Evolutionary conservation across 2,329 filamentous ascomycete genomes (phyloP).

Genomic region (Trichothecium sympodiale): DNA sequence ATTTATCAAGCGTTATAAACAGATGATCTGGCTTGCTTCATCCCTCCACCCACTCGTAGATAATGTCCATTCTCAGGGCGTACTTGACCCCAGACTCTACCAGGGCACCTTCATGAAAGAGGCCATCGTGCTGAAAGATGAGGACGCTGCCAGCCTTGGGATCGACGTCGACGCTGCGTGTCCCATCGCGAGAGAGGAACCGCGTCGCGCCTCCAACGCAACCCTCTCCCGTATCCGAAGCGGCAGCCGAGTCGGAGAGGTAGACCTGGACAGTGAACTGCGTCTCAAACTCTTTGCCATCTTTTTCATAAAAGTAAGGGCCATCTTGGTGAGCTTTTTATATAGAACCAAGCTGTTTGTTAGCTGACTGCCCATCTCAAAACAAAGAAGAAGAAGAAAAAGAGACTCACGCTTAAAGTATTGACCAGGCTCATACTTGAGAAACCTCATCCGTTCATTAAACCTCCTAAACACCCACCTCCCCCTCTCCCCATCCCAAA

Average conservation of each 20-base stretch:
- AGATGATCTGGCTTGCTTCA: too few species aligned
- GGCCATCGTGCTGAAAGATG: constrained; percentile 43
- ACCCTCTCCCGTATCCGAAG: constrained; percentile 9
- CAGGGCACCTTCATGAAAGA: constrained; percentile 42
- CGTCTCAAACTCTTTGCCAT: constrained; percentile 31
- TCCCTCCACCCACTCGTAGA: constrained; percentile 28
- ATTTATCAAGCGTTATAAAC: too few species aligned
- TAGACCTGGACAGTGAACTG: constrained; percentile 46
- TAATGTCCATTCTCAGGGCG: constrained; percentile 43
- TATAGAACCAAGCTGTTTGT: too few species aligned
- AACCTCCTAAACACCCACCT: constrained; percentile 37
- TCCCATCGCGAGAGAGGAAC: constrained; percentile 34
- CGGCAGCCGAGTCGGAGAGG: constrained; percentile 17
- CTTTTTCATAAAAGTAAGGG: constrained; percentile 42
- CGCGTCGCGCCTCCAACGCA: constrained; percentile 44
- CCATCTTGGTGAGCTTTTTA: constrained; percentile 55
- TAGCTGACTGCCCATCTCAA: too few species aligned
- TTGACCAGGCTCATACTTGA: constrained; percentile 61
- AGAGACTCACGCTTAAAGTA: constrained; percentile 49
- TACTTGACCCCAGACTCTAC: constrained; percentile 43
- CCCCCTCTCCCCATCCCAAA: constrained; percentile 11
- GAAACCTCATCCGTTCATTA: constrained; percentile 65
- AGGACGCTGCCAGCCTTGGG: constrained; percentile 46
- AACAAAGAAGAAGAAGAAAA: background rate
- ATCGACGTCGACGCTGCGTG: constrained; percentile 37